phyloP scores from a whole-genome alignment of 805 yeast species.

The Hanseniaspora singularis region DNA sequence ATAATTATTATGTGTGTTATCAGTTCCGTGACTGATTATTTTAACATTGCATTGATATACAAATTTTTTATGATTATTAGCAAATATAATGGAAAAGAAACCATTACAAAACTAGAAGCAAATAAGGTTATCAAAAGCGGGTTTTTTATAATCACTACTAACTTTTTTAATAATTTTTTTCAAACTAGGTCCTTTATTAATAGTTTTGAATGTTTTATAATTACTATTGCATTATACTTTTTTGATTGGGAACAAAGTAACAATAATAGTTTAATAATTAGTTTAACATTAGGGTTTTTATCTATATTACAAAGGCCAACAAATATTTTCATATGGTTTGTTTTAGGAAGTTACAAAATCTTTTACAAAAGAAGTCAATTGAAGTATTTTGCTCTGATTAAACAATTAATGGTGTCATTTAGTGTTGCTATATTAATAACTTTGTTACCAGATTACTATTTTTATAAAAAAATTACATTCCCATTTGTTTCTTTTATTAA shows the following conservation, averaged over 20 bases:
- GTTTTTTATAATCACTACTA: slow-evolving; percentile 21
- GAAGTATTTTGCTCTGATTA: slow-evolving; percentile 6
- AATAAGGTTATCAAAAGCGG: slow-evolving; percentile 21
- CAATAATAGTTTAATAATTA: slow-evolving; percentile 23
- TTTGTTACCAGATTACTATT: slow-evolving; percentile 41
- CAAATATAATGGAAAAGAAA: slow-evolving; percentile 16
- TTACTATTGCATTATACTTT: slow-evolving; percentile 49
- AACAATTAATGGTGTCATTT: slow-evolving; percentile 16
- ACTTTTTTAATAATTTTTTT: slow-evolving; percentile 64
- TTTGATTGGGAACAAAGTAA: slow-evolving; percentile 51
- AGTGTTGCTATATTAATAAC: slow-evolving; percentile 30
- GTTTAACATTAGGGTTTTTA: slow-evolving; percentile 43
- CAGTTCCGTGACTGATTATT: slow-evolving; percentile 62
- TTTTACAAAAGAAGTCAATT: slow-evolving; percentile 11
- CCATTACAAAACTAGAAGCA: slow-evolving; percentile 17
- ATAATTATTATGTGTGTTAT: slow-evolving; percentile 56
- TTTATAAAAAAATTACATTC: slow-evolving; percentile 44
- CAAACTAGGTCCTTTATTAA: slow-evolving; percentile 79
- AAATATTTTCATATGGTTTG: slow-evolving; percentile 63
- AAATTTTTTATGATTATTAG: slow-evolving; percentile 20
- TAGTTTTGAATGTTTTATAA: slow-evolving; percentile 61
- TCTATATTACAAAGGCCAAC: slow-evolving; percentile 76
- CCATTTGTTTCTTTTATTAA: slow-evolving; percentile 61
- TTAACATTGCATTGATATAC: slow-evolving; percentile 38
- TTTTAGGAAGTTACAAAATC: slow-evolving; percentile 35